Base-by-base conservation (phyloP, 805 yeast genomes). In the Pichia deserticola region DNA sequence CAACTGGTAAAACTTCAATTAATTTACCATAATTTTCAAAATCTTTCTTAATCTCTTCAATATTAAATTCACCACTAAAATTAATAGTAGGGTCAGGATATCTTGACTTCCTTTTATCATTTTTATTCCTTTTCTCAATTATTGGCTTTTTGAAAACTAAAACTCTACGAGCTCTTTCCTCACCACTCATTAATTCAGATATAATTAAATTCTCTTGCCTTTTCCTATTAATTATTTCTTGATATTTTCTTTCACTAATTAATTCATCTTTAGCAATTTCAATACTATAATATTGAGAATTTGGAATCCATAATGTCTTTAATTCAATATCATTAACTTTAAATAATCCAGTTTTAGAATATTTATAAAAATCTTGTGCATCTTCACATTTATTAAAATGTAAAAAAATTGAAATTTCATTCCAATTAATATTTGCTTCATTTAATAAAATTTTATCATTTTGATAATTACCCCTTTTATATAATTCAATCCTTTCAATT, bases 1-100 rank as follows among this genome's bases (percentile, higher is more conserved):
- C 71, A n/a, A 84, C 76, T 4, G 93, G 86, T 1, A 77, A 65
- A 3, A 84, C 65, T 38, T 83, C 88, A 12, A 82, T 64, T 4
- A 86, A 72, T 3, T 71, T 70, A 0, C 93, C 95, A 65, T 73
- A 83, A 25, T 56, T 58, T 6, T 60, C 62, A 55, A 86, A 82
- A 57, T 84, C 88, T 30, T 59, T 49, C 37, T 61, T 65, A 3
- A 82, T 64, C 13, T 67, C 72, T 3, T 61, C 65, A 5, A 79
- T 55, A 49, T 79, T 71, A 45, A 85, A 69, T 4, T 69, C 73
- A 0, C 75, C 70, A 36, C 72, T 74, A 52, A 74, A 64, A 45
- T 64, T 72, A 5, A 64, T 54, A 13, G 59, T 57, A 3, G 82
- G 73, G 27, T 72, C 70, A 1, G 81, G 79, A 56, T 75, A 73